Evolutionary conservation across 192 early-diverging fungal species (phyloP), one percentile per base, ranked within the genome.

Genomic region (Irineochytrium annulatum): DNA sequence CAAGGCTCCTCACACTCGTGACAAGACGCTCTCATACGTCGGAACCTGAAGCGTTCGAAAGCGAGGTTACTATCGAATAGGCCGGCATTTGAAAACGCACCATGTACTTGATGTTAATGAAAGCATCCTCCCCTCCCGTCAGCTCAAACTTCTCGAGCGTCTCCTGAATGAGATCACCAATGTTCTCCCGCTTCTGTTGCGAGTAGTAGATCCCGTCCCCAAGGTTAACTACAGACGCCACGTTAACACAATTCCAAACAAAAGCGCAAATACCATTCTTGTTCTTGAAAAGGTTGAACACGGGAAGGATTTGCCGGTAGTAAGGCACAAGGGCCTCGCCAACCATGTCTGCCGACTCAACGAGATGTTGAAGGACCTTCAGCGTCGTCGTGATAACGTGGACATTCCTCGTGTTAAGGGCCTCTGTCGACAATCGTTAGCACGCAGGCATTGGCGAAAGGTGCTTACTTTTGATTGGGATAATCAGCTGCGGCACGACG

Each of bases 101-200:
- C 82, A 84, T 84, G 63, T 84, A 84, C 63, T 84, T 84, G 72
- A 84, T 84, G 64, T 84, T 84, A 67, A 84, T 84, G 68, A 84
- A 84, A n/a, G 82, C 82, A 55, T 84, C 82, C 59, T 84, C 82
- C 19, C 82, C 82, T 20, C 82, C 82, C 0, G 77, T 78, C 33
- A 84, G 56, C 63, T 84, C 82, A 73, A 84, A 84, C 61, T 84
- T 84, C 51, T 84, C 82, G 14, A 84, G 67, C 13, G 82, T 84
- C 52, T 84, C 82, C 59, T 84, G 79, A 55, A 84, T 84, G 39
- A 84, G 62, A 62, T 84, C 82, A 14, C 82, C 82, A 67, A 84
- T 84, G 65, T 84, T 84, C 55, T 84, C 82, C 30, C 82, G 61
- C 64, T 84, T 84, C 70, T 84, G 82, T 57, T 84, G 82, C 35